phyloP scores from a whole-genome alignment of 805 yeast species.

The Wickerhamiella australiensis region DNA sequence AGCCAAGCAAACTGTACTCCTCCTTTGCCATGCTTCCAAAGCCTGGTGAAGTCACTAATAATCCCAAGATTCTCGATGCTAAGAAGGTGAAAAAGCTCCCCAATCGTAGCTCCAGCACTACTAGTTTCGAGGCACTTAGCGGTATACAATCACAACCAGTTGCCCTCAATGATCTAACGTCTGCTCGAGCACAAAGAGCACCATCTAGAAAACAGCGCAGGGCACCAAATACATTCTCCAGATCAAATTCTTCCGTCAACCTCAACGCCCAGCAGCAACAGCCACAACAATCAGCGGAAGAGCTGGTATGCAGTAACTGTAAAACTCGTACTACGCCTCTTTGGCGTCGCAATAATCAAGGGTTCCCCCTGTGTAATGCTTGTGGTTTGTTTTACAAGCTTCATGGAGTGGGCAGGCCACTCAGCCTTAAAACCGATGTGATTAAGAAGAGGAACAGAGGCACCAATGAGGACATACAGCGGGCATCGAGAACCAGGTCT shows the following conservation, averaged over 20 bases:
- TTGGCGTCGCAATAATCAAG: slow-evolving; percentile 86
- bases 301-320: slow-evolving; percentile 62
- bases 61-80: slow-evolving; percentile 9
- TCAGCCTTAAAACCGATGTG: slow-evolving; percentile 79
- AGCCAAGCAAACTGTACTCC: slow-evolving; percentile 1
- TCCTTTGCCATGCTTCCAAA: slow-evolving; percentile 4
- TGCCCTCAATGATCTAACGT: background rate
- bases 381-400: slow-evolving; percentile 82
- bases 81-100: slow-evolving; percentile 2
- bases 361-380: slow-evolving; percentile 85
- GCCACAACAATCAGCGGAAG: background rate
- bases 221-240: background rate
- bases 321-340: slow-evolving; percentile 82
- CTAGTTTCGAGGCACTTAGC: background rate
- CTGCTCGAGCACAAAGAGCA: background rate
- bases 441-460: slow-evolving; percentile 74
- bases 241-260: background rate
- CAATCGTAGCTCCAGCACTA: background rate
- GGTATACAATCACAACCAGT: background rate
- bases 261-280: background rate
- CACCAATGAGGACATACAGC: slow-evolving; percentile 9
- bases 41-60: background rate
- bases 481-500: slow-evolving; percentile 10
- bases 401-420: slow-evolving; percentile 85
- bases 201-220: background rate